Evolutionary conservation across 352 stramenopile species (phyloP).

Genomic region (Phytophthora melonis): DNA sequence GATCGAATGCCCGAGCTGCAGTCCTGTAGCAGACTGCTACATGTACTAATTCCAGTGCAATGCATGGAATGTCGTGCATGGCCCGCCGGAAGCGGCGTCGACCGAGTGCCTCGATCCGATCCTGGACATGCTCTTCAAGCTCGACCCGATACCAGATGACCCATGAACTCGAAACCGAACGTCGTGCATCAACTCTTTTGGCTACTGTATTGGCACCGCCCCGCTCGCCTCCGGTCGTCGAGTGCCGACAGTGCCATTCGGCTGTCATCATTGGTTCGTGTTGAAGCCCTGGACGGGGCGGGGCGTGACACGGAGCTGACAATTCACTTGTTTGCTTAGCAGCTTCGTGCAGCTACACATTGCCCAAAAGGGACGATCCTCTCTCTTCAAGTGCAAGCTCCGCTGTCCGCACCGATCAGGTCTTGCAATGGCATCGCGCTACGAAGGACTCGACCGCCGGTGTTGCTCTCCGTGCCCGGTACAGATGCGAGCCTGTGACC

Average conservation of each 20-base stretch:
- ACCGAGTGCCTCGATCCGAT: background rate
- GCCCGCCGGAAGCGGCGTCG: conserved; percentile 9
- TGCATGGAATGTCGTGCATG: background rate
- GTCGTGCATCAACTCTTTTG: conserved; percentile 21
- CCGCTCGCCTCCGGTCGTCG: conserved; percentile 1
- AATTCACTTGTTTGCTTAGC: conserved; percentile 49
- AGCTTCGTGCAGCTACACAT: conserved; percentile 10
- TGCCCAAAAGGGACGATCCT: conserved; percentile 25
- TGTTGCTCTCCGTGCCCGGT: background rate
- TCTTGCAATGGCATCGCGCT: conserved; percentile 25
- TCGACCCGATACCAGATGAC: conserved; percentile 20
- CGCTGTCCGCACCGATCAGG: conserved; percentile 6
- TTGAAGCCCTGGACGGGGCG: conserved; percentile 38
- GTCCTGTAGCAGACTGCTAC: no score
- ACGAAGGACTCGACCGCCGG: background rate
- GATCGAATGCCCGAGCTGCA: conserved; percentile 3
- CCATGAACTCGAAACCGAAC: conserved; percentile 15
- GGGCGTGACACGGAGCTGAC: conserved; percentile 22
- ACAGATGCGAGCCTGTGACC: conserved; percentile 3
- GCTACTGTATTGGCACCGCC: background rate
- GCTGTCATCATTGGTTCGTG: conserved; percentile 36
- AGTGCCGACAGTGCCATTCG: conserved; percentile 1
- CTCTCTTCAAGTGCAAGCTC: conserved; percentile 21
- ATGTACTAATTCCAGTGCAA: background rate
- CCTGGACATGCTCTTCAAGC: conserved; percentile 16